Conservation (phyloP, 176 grass and related monocot species). For the Ensete glaucum region DNA sequence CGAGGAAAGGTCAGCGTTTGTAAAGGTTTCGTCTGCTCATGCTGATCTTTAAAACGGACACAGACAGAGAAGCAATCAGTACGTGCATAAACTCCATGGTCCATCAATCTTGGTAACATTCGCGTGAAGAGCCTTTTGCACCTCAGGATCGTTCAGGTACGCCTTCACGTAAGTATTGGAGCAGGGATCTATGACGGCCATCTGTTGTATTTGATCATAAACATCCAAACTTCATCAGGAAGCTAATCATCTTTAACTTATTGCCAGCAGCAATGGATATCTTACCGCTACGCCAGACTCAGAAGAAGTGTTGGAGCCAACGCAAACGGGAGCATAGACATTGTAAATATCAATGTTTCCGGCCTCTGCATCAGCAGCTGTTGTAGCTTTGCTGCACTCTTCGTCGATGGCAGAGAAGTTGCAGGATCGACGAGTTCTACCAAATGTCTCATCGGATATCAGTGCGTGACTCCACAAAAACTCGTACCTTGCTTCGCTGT, state of each 20-base stretch:
- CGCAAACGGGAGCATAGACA: constrained; percentile 9
- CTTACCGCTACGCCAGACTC: background rate
- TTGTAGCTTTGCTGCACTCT: background rate
- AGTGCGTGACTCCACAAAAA: constrained; percentile 5
- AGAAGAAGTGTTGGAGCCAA: no score
- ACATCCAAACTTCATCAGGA: background rate
- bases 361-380: background rate
- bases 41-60: background rate
- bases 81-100: background rate
- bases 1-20: background rate
- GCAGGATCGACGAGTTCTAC: background rate
- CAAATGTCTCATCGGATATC: constrained; percentile 3
- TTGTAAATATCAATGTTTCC: background rate
- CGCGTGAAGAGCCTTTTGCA: constrained; percentile 5
- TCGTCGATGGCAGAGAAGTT: background rate
- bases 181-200: background rate
- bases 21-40: background rate
- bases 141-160: background rate
- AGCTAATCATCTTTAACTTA: background rate
- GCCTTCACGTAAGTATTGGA: background rate
- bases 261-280: background rate
- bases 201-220: background rate
- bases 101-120: background rate
- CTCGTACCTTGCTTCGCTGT: background rate
- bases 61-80: background rate